Evolutionary conservation across 257 asterid genomes (phyloP).

Genomic region (Prunella vulgaris): DNA sequence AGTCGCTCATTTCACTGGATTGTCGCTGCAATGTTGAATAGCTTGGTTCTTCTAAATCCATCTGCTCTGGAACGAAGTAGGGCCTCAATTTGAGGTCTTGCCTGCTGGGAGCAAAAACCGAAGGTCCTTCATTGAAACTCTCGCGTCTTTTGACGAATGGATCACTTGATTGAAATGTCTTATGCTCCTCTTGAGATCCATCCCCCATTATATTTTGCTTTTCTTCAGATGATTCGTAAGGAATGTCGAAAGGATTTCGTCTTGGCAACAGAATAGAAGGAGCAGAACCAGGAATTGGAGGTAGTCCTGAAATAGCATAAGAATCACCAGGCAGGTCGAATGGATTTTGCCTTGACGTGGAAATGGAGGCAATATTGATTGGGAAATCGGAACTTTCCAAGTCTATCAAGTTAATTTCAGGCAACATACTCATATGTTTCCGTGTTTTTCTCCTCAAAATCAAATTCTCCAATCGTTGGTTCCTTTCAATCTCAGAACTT

Average conservation of each 20-base stretch:
- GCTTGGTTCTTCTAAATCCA: conserved; percentile 41
- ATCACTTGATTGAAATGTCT: conserved; percentile 39
- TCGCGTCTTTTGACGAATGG: conserved; percentile 60
- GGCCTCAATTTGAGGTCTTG: conserved; percentile 50
- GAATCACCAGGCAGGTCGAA: conserved; percentile 49
- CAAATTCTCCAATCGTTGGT: conserved; percentile 48
- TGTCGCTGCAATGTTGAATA: conserved; percentile 43
- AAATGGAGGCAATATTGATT: conserved; percentile 47
- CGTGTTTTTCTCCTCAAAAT: conserved; percentile 41
- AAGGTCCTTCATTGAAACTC: conserved; percentile 55
- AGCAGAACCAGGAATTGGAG: conserved; percentile 60
- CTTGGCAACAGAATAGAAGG: conserved; percentile 44
- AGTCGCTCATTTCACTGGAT: conserved; percentile 36
- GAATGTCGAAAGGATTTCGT: conserved; percentile 50
- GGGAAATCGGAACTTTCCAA: conserved; percentile 61
- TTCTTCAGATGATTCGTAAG: conserved; percentile 32
- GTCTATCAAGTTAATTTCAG: conserved; percentile 72
- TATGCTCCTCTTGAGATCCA: conserved; percentile 47
- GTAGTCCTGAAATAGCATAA: conserved; percentile 21
- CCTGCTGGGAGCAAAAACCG: conserved; percentile 46
- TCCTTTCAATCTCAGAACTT: conserved; percentile 53
- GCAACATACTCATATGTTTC: conserved; percentile 41
- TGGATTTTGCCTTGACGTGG: conserved; percentile 61
- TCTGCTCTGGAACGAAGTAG: conserved; percentile 54
- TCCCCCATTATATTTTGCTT: conserved; percentile 44